phyloP scores from a whole-genome alignment of 371 early-diverging fungal genomes.

The Mucor piriformis region DNA sequence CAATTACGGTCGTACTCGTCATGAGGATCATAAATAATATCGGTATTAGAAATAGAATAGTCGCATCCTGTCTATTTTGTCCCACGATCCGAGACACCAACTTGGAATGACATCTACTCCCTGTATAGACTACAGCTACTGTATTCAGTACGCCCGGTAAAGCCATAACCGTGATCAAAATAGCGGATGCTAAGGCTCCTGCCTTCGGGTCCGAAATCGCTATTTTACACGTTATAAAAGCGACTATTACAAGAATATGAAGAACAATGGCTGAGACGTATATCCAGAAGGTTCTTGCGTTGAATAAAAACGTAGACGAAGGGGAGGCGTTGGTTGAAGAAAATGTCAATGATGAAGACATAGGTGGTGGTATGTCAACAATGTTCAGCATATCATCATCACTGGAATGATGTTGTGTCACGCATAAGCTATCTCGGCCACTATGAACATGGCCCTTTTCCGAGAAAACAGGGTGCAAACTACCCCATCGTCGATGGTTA shows the following conservation, averaged over 20 bases:
- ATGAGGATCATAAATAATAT: constrained; percentile 13
- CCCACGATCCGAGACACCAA: constrained; percentile 12
- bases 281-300: constrained; percentile 20
- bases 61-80: constrained; percentile 14
- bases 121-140: constrained; percentile 9
- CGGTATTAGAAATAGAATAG: constrained; percentile 16
- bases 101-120: constrained; percentile 9
- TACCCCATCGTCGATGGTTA: constrained; percentile 30
- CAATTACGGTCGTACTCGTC: constrained; percentile 3
- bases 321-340: background rate
- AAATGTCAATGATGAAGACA: too few relatives aligned
- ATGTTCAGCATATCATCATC: background rate
- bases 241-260: constrained; percentile 17
- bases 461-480: constrained; percentile 20
- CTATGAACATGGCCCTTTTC: constrained; percentile 6
- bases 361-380: background rate
- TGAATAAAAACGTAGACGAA: constrained; percentile 6
- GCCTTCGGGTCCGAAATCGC: constrained; percentile 7
- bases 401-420: constrained; percentile 8
- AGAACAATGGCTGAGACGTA: constrained; percentile 18
- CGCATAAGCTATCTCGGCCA: background rate
- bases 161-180: constrained; percentile 25
- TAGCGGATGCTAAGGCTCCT: constrained; percentile 13
- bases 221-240: constrained; percentile 18
- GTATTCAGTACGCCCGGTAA: constrained; percentile 13